A percentile compares a stretch with the other conserved stretches of the same genome.
Conservation (phyloP, 2,329 filamentous ascomycete genomes). For the Diplodia corticola region DNA sequence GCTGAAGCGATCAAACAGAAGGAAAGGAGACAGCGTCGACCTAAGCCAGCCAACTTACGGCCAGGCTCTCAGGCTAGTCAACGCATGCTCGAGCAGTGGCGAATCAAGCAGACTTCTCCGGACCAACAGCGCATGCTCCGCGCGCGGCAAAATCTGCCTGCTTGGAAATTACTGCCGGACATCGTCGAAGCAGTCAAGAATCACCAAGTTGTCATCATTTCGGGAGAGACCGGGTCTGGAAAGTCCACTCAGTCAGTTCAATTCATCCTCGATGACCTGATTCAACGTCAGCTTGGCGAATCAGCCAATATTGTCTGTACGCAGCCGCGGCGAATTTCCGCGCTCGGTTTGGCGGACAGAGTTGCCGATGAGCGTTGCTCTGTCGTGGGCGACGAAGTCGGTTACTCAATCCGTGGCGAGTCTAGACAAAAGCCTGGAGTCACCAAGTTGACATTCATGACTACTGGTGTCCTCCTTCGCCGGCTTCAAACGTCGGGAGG, state of each 20-base stretch:
- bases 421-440: slow-evolving; percentile 68
- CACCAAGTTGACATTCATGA: slow-evolving; percentile 94
- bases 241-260: slow-evolving; percentile 98
- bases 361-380: slow-evolving; percentile 90
- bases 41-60: slow-evolving; percentile 64
- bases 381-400: slow-evolving; percentile 80
- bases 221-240: slow-evolving; percentile 93
- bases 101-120: slow-evolving; percentile 62
- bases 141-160: slow-evolving; percentile 73
- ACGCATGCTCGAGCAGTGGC: slow-evolving; percentile 65
- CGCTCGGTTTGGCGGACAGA: slow-evolving; percentile 87
- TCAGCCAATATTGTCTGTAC: slow-evolving; percentile 91
- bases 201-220: slow-evolving; percentile 92
- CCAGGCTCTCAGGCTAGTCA: slow-evolving; percentile 59
- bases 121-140: slow-evolving; percentile 73
- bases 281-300: slow-evolving; percentile 70
- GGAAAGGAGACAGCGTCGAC: slow-evolving; percentile 43
- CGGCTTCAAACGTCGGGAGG: slow-evolving; percentile 89
- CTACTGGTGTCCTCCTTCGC: slow-evolving; percentile 86
- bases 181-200: slow-evolving; percentile 74
- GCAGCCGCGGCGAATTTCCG: slow-evolving; percentile 91
- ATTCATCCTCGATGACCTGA: slow-evolving; percentile 90
- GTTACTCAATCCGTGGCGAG: slow-evolving; percentile 89
- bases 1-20: slow-evolving; percentile 30
- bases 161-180: slow-evolving; percentile 77